phyloP scores from a whole-genome alignment of 805 yeast species.

The Ascoidea tarda region DNA sequence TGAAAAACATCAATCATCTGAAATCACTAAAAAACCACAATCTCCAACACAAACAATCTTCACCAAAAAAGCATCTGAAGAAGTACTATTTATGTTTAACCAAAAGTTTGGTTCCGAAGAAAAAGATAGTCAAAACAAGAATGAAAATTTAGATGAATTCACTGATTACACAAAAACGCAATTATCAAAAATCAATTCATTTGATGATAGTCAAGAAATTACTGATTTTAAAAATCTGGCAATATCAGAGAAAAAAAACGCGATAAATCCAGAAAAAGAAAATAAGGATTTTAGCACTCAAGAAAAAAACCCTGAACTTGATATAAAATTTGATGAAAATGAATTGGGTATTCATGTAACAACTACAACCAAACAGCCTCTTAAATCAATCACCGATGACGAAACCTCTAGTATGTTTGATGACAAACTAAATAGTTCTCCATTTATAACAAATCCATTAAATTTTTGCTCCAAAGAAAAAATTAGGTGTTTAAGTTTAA shows the following conservation, averaged over 20 bases:
- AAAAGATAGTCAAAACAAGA: constrained; percentile 10
- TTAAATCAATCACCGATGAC: too few species aligned
- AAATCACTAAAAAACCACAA: constrained; percentile 20
- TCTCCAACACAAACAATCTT: constrained; percentile 74
- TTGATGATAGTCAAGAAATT: too few species aligned
- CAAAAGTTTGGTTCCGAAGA: constrained; percentile 15
- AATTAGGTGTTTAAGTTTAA: too few species aligned
- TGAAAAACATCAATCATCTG: constrained; percentile 2
- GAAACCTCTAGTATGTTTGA: background rate
- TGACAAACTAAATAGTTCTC: background rate
- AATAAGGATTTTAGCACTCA: background rate
- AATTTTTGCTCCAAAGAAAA: too few species aligned
- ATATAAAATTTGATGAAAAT: constrained; percentile 9
- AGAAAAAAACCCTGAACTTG: constrained; percentile 16
- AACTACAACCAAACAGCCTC: background rate
- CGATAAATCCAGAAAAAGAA: background rate
- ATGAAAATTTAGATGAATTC: constrained; percentile 15
- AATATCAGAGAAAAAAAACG: background rate
- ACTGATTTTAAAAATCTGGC: too few species aligned
- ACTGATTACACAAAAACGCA: constrained; percentile 18
- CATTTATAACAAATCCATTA: background rate
- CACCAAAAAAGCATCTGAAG: constrained; percentile 63
- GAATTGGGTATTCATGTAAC: constrained; percentile 13
- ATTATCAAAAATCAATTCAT: background rate
- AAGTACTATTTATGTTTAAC: constrained; percentile 65